Base-by-base conservation (phyloP, 257 asterid species). In the Solanum pennellii region DNA sequence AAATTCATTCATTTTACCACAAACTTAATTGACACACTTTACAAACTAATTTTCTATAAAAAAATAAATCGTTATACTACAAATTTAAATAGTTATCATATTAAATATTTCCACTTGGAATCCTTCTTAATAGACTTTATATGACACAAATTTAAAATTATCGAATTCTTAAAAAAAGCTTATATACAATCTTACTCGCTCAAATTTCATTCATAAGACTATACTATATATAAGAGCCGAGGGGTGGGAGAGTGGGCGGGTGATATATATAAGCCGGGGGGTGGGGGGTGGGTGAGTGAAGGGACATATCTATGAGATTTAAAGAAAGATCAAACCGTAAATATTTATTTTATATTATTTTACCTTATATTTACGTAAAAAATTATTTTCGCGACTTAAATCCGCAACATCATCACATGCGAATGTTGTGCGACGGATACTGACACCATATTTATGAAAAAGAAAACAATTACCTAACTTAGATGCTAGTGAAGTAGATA, bases 111-210 rank as follows among this genome's bases (percentile, higher is more conserved):
- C 39, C 37, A 68, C 12, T 18, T 29, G 6, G 41, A 68, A 27
- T 6, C 74, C 37, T 66, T 20, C 10, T 10, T 2, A 6, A 68
- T 27, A 14, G 3, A 68, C 3, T 71, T 71, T 71, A 72, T 72
- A 2, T 16, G 13, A 3, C 0, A 7, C 7, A 12, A 27, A 68
- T 68, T 68, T 27, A 27, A 68, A 27, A 27, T 27, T 13, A 68
- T 68, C 11, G 1, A 3, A 0, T 27, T 6, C 0, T 13, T 27
- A 0, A 0, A 49, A 49, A 49, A 49, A 1, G 0, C 0, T 49
- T 49, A 49, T 15, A 9, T 6, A 5, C 1, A 0, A 1, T 49
- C 1, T 18, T 16, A 18, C 2, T 1, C 20, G 2, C 1, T 3
- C 3, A 52, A 3, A 52, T 6, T 52, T 52, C 2, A 52, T 16